Base-by-base conservation (phyloP, 495 filamentous ascomycete species). In the Durotheca rogersii region DNA sequence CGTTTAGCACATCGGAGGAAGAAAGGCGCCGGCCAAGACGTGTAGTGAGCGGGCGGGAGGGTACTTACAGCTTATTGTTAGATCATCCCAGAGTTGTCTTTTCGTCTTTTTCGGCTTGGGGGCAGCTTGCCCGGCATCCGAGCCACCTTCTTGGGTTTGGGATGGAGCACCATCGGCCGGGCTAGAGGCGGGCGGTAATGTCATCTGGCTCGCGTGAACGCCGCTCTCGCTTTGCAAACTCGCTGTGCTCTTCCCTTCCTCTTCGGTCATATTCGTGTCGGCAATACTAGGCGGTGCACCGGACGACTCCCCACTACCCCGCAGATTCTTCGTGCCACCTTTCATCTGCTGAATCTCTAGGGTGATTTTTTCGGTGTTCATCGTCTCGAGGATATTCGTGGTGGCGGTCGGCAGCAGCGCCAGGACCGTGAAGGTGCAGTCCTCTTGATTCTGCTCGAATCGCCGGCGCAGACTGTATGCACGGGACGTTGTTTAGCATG, bases 361-460 rank as follows among this genome's bases (percentile, higher is more conserved):
- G 5, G 90, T 88, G 45, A 94, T 85, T 44, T 85, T 81, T 67
- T 97, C 93, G 17, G 95, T 93, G 16, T 92, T 88, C 49, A 96
- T 77, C 11, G 85, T 86, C 50, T 89, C 84, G 49, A 96, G 72
- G 51, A 98, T 89, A 61, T 95, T 87, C 47, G 92, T 82, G 6
- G 89, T 89, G 4, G 89, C 88, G 23, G 90, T 93, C 1, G 94
- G 94, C 7, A 98, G 77, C 41, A 98, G 77, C n/a, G 89, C 93
- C 11, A 96, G 84, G 17, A 97, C 89, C n/a, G 93, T 98, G 67
- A 89, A 95, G 36, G 90, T 95, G 68, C 93, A 98, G 69, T 97
- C 94, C 65, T 95, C 92, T 60, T 98, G 93, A 63, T 98, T 97
- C 67, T 97, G 93, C 67, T 96, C 88, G 74, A 98, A 98, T 56